Evolutionary conservation across 805 yeast genomes (phyloP).

Genomic region (Aciculoconidium aculeatum): DNA sequence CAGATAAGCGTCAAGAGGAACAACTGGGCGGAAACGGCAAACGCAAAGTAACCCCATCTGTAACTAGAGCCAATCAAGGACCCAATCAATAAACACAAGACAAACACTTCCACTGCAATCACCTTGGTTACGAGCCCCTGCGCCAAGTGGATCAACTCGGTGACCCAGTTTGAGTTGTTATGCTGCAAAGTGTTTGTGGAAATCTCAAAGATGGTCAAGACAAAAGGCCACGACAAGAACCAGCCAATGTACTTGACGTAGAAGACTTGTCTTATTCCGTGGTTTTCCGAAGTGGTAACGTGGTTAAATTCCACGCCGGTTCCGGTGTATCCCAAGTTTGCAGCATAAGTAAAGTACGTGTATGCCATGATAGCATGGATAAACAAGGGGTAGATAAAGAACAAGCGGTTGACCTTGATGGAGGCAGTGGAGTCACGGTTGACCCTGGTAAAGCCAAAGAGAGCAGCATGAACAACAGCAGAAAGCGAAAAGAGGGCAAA

Average conservation of each 20-base stretch:
- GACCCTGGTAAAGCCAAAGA: conserved; percentile 20
- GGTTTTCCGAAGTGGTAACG: conserved; percentile 25
- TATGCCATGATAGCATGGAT: conserved; percentile 38
- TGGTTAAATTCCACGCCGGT: conserved; percentile 45
- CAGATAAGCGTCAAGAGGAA: conserved; percentile 31
- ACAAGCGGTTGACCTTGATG: conserved; percentile 25
- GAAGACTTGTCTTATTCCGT: conserved; percentile 46
- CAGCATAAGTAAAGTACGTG: conserved; percentile 51
- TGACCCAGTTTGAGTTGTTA: conserved; percentile 21
- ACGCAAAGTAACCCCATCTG: conserved; percentile 66
- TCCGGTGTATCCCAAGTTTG: conserved; percentile 52
- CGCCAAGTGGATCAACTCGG: conserved; percentile 24
- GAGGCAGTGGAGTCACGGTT: conserved; percentile 15
- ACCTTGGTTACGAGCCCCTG: conserved; percentile 38
- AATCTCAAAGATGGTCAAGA: conserved; percentile 27
- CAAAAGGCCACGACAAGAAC: conserved; percentile 49
- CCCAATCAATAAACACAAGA: conserved; percentile 53
- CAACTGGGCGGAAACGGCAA: conserved; percentile 42
- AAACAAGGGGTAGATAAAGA: conserved; percentile 38
- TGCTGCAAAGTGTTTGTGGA: conserved; percentile 25
- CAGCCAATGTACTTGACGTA: conserved; percentile 53
- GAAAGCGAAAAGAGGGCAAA: conserved; percentile 42
- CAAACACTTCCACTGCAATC: conserved; percentile 42
- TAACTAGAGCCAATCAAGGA: conserved; percentile 48
- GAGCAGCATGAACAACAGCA: conserved; percentile 22